Evolutionary conservation across 192 early-diverging fungal species (phyloP), one percentile per base, ranked within the genome.

Genomic region (Physocladia obscura): DNA sequence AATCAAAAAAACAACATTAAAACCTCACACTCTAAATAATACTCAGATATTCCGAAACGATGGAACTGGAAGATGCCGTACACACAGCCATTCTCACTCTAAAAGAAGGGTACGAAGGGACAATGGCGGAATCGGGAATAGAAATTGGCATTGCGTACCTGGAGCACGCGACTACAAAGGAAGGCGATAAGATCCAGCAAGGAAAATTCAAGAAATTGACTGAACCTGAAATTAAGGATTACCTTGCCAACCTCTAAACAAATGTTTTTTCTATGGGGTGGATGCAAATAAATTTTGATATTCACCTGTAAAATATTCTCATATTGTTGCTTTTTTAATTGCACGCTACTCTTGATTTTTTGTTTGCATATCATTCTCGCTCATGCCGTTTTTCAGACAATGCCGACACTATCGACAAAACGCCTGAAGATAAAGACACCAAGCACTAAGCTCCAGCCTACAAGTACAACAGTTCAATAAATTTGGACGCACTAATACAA

Each of bases 91-190:
- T 98, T 69, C 82, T 99, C 57, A 99, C 97, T 29, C 87, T 99
- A 21, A 99, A 99, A 82, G 96, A 99, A 77, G 94, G 95, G n/a
- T 95, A 96, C 68, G 97, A 99, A 74, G 97, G 97, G 30, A 90
- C 91, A 71, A 95, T 99, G 92, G 95, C 89, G n/a, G 95, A 96
- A 76, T 88, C 89, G 60, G 90, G 92, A 21, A 87, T 99, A 40
- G 97, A 99, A 58, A 94, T 99, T 79, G 97, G 97, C 27, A 88
- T 99, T 57, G 76, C 82, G 13, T 68, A 76, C 30, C 73, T 83
- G 24, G 84, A 82, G 29, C 76, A 82, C 32, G 84, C 80, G 19
- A 77, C 77, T 37, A 73, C 78, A 49, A 73, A 78, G 62, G 84
- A 87, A 36, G 84, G 87, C 44, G 84, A 82, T 62, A 81, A 80